Evolutionary conservation across 2,329 filamentous ascomycete species (phyloP).

Genomic region (Colletotrichum viniferum): DNA sequence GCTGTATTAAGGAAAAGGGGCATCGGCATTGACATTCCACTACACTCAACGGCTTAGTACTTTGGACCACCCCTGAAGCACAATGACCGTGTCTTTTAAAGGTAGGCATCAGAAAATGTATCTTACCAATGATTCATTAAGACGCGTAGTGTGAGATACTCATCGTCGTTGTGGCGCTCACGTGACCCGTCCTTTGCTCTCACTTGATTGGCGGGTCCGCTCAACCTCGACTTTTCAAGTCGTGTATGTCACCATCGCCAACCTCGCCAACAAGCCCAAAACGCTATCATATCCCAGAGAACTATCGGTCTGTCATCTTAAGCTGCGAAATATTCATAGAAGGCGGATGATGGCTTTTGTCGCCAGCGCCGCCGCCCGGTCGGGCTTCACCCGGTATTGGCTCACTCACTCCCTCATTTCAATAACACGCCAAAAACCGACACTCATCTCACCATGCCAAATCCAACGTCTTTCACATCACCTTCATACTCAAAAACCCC

Average conservation of each 20-base stretch:
- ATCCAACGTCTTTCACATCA: not conserved
- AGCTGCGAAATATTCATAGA: not conserved
- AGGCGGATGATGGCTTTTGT: not conserved
- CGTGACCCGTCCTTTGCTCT: not conserved
- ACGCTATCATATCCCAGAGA: not conserved
- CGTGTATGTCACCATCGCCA: not conserved
- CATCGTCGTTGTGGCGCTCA: not conserved
- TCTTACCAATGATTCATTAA: not conserved
- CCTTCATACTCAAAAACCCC: rapidly evolving
- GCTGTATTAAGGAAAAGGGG: not conserved
- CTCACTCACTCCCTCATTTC: not conserved
- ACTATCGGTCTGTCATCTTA: not conserved
- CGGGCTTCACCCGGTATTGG: not conserved
- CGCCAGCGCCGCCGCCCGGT: not conserved
- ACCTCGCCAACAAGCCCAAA: not conserved
- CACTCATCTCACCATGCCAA: not conserved
- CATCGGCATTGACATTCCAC: not conserved
- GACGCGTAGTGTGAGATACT: not conserved
- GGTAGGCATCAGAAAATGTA: not conserved
- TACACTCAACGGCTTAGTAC: not conserved
- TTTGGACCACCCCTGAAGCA: not conserved
- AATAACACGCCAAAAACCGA: not conserved
- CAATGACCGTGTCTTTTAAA: not conserved
- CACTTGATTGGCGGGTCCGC: not conserved
- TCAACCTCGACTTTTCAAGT: not conserved